phyloP scores from a whole-genome alignment of 768 basidiomycete genomes.

The Hortiboletus flavorubellus region DNA sequence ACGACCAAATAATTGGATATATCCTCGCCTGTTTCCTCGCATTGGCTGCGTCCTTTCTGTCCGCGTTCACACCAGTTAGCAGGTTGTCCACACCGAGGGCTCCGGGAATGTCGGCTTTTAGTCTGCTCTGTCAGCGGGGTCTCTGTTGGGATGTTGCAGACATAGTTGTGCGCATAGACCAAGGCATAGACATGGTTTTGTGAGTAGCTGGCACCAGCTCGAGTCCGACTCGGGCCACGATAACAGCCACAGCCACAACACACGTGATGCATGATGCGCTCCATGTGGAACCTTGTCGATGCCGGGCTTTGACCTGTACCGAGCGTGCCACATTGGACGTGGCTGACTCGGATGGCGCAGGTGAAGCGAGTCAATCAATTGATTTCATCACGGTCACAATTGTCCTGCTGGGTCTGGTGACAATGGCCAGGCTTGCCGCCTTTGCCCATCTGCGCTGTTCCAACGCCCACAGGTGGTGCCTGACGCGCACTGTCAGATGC shows the following conservation, averaged over 20 bases:
- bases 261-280: no score
- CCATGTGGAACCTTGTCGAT: no score
- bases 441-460: not conserved
- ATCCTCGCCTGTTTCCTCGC: not conserved
- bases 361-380: not conserved
- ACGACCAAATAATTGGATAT: not conserved
- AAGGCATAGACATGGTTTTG: no score
- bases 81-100: not conserved
- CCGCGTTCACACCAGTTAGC: not conserved
- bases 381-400: not conserved
- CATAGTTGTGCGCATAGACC: no score
- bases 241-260: no score
- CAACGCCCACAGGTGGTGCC: not conserved
- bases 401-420: not conserved
- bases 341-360: not conserved
- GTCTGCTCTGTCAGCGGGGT: not conserved
- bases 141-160: not conserved
- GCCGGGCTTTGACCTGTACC: not conserved
- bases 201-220: no score
- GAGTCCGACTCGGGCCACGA: no score
- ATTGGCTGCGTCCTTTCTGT: not conserved
- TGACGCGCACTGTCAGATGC: not conserved
- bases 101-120: not conserved
- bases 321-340: not conserved
- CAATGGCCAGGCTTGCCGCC: not conserved